Percentiles rank a stretch among this genome's conserved stretches.
Conservation (phyloP, 2,329 filamentous ascomycete genomes). For the Fonsecaea pedrosoi region DNA sequence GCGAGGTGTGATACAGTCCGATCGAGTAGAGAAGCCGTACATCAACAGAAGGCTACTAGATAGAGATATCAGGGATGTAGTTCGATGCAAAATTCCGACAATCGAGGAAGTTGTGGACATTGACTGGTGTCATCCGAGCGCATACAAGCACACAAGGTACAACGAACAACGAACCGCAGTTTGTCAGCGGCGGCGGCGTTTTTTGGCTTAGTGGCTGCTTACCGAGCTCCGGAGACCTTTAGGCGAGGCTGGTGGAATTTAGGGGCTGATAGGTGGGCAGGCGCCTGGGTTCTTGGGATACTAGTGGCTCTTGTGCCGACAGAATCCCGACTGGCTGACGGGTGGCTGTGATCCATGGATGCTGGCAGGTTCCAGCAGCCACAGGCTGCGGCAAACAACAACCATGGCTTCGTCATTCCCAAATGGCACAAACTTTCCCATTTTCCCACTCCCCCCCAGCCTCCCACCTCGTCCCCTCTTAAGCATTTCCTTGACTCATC, state of each 20-base stretch:
- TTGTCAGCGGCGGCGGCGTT: too few relatives aligned
- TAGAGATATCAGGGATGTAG: neutral
- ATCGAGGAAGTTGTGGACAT: neutral
- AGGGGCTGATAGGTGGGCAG: neutral
- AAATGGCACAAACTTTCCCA: conserved; percentile 5
- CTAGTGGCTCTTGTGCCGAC: neutral
- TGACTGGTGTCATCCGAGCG: neutral
- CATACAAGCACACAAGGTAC: neutral
- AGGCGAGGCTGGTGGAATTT: neutral
- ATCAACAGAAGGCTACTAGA: neutral
- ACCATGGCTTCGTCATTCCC: conserved; percentile 4
- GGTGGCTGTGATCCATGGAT: neutral
- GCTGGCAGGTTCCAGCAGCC: conserved; percentile 7
- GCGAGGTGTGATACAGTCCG: neutral
- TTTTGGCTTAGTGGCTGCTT: neutral
- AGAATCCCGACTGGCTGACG: neutral
- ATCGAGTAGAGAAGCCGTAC: neutral
- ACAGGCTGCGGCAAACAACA: conserved; percentile 4
- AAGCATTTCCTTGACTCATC: conserved; percentile 6
- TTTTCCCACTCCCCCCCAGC: neutral
- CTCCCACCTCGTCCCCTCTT: neutral
- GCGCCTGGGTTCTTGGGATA: neutral
- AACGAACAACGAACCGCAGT: neutral
- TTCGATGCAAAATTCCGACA: neutral
- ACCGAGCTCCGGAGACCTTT: conserved; percentile 2